Evolutionary conservation across 352 stramenopile species (phyloP).

Genomic region (Phytopythium litorale): DNA sequence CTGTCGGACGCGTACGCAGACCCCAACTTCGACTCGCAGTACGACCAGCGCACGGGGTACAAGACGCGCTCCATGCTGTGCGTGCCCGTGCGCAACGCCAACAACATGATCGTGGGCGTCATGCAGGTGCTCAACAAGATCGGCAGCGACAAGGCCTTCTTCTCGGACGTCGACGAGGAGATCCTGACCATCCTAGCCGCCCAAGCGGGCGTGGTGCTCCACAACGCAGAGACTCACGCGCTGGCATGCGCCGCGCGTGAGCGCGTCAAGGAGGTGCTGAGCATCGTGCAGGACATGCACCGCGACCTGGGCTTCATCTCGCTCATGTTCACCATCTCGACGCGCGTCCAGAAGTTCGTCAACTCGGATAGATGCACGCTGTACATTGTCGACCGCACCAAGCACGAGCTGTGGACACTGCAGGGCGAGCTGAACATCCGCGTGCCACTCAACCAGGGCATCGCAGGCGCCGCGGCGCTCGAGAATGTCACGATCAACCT

Average conservation of each 20-base stretch:
- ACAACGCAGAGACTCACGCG: conserved; percentile 80
- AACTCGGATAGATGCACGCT: conserved; percentile 91
- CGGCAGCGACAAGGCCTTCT: conserved; percentile 58
- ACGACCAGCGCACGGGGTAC: conserved; percentile 91
- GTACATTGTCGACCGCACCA: conserved; percentile 89
- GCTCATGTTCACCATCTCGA: conserved; percentile 91
- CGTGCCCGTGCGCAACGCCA: conserved; percentile 77
- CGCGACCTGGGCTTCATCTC: conserved; percentile 86
- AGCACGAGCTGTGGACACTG: conserved; percentile 89
- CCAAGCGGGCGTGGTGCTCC: conserved; percentile 81
- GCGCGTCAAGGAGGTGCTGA: conserved; percentile 75
- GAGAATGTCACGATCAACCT: conserved; percentile 78
- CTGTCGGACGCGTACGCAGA: conserved; percentile 93
- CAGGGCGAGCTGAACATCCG: conserved; percentile 89
- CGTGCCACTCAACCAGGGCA: conserved; percentile 82
- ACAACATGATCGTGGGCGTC: conserved; percentile 83
- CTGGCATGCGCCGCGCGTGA: conserved; percentile 47
- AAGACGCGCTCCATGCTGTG: conserved; percentile 91
- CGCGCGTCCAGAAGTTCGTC: conserved; percentile 81
- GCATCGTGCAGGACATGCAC: conserved; percentile 91
- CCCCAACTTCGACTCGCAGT: conserved; percentile 89
- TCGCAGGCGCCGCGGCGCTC: conserved; percentile 71
- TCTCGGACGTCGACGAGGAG: conserved; percentile 87
- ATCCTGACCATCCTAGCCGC: conserved; percentile 81
- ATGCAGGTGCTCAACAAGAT: conserved; percentile 90